Percentiles rank a stretch among this genome's conserved stretches.
phyloP scores from a whole-genome alignment of 2,329 filamentous ascomycete genomes.

The Aspergillus uvarum region DNA sequence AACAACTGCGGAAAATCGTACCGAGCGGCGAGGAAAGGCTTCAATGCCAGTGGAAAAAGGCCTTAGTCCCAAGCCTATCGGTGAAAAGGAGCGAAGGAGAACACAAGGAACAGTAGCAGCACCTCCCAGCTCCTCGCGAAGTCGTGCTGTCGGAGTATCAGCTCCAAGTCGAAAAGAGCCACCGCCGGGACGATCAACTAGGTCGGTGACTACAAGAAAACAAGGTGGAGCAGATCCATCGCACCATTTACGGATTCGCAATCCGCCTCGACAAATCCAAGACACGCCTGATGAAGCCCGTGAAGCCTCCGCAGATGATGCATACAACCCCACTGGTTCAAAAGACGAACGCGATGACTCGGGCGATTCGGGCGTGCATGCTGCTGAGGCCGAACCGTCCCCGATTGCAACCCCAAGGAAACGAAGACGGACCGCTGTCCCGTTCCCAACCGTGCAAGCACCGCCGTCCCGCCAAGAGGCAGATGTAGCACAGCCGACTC shows the following conservation, averaged over 20 bases:
- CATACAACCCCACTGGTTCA: neutral
- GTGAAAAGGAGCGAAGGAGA: neutral
- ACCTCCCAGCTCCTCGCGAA: neutral
- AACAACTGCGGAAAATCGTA: neutral
- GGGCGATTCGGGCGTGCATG: neutral
- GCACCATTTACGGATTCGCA: too few relatives aligned
- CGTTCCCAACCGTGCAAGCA: neutral
- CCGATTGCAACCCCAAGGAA: neutral
- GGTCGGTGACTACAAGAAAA: neutral
- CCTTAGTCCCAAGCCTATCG: neutral
- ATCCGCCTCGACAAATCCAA: neutral
- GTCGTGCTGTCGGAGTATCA: too few relatives aligned
- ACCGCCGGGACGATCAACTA: neutral
- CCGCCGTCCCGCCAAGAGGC: neutral
- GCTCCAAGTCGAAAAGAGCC: neutral
- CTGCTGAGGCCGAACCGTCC: neutral
- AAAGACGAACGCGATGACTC: neutral
- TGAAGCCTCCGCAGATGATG: neutral
- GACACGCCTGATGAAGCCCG: too few relatives aligned
- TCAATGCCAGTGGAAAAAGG: neutral
- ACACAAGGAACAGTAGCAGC: neutral
- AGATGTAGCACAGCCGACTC: neutral
- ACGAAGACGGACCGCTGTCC: neutral
- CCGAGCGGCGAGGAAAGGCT: neutral
- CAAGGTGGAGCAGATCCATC: neutral